Percentiles rank a stretch among this genome's conserved stretches.
These are phyloP conservation scores for Taphrina flavorubra DNA, from an alignment of 1,139 yeast species.

Conservation along the genomic window DNA sequence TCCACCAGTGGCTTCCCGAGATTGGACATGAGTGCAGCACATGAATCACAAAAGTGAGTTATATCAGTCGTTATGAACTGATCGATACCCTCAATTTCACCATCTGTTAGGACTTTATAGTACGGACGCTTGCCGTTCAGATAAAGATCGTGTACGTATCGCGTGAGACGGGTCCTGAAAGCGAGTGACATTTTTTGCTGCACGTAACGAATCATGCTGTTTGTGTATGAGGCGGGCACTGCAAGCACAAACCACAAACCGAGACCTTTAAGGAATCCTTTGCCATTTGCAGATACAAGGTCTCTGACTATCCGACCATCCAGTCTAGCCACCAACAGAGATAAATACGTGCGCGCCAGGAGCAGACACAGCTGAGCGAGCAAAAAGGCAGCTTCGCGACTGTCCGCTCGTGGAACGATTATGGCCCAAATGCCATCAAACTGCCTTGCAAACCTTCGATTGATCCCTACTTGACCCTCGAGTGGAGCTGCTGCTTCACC, in stretches of 20 bases:
- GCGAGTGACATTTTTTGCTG: conserved; percentile 79
- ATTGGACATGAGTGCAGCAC: conserved; percentile 81
- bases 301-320: conserved; percentile 94
- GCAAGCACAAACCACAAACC: conserved; percentile 88
- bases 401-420: conserved; percentile 67
- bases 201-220: conserved; percentile 83
- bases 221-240: conserved; percentile 90
- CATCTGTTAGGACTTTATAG: conserved; percentile 65
- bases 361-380: conserved; percentile 76
- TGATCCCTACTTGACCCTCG: conserved; percentile 51
- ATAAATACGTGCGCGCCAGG: conserved; percentile 82
- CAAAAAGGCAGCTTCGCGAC: conserved; percentile 70
- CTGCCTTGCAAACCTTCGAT: conserved; percentile 75
- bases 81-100: conserved; percentile 60
- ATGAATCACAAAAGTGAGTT: conserved; percentile 77
- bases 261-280: conserved; percentile 75
- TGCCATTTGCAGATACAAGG: conserved; percentile 81
- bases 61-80: conserved; percentile 88
- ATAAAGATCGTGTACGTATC: conserved; percentile 90
- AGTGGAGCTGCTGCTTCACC: conserved; percentile 48
- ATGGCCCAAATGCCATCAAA: conserved; percentile 79
- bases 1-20: conserved; percentile 93
- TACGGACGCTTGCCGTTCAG: conserved; percentile 80
- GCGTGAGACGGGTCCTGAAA: conserved; percentile 80
- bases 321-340: conserved; percentile 80